phyloP scores from a whole-genome alignment of 78 protist genomes.

The Cavenderia fasciculata region DNA sequence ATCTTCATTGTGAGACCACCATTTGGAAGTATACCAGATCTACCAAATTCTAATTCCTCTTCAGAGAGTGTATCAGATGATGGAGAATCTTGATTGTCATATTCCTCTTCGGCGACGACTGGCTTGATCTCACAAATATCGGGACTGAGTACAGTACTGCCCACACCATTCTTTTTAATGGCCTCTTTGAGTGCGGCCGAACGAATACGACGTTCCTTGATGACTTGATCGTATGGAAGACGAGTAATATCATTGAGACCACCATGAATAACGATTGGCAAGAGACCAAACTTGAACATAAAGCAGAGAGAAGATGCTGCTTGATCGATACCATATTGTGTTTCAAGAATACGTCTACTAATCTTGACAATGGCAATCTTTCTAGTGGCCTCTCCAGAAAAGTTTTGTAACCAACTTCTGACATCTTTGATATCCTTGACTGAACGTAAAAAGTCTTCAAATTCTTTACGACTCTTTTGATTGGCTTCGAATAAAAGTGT shows the following conservation, averaged over 20 bases:
- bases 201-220: slow-evolving; percentile 34
- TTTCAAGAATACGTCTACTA: slow-evolving; percentile 37
- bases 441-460: slow-evolving; percentile 52
- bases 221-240: slow-evolving; percentile 14
- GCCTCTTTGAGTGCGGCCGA: slow-evolving; percentile 29
- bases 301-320: slow-evolving; percentile 43
- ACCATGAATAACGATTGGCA: slow-evolving; percentile 63
- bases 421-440: slow-evolving; percentile 69
- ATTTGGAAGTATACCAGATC: background rate
- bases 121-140: slow-evolving; percentile 64
- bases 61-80: background rate
- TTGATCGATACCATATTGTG: slow-evolving; percentile 37
- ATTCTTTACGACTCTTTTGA: slow-evolving; percentile 36
- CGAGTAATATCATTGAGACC: slow-evolving; percentile 58
- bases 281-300: slow-evolving; percentile 60
- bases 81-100: background rate
- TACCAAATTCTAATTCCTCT: slow-evolving; percentile 38
- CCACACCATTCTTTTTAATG: slow-evolving; percentile 68
- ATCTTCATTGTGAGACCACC: slow-evolving; percentile 59
- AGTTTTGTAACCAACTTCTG: slow-evolving; percentile 48
- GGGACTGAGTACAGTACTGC: slow-evolving; percentile 29
- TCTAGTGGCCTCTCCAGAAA: slow-evolving; percentile 5
- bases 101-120: background rate
- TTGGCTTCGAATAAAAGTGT: slow-evolving; percentile 33
- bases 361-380: slow-evolving; percentile 63